Evolutionary conservation across 345 rosid genomes (phyloP).

Genomic region (Corymbia maculata): DNA sequence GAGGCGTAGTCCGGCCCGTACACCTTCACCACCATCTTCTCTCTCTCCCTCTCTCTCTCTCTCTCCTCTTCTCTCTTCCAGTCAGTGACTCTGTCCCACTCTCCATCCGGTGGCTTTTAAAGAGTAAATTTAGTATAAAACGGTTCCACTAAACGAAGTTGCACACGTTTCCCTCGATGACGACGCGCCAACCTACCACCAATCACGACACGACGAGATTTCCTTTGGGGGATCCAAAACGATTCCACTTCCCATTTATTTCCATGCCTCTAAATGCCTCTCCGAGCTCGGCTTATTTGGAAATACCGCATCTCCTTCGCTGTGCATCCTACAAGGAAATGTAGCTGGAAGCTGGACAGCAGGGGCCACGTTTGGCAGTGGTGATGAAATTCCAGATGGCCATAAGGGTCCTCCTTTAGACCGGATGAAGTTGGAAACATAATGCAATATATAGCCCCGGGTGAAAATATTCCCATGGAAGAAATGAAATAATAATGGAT

Average conservation of each 20-base stretch:
- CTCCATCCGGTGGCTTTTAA: background rate
- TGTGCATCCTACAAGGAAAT: background rate
- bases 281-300: background rate
- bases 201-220: background rate
- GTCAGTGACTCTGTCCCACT: background rate
- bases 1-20: conserved; percentile 45
- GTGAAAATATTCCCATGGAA: too few species aligned
- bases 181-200: background rate
- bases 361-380: too few species aligned
- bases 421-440: too few species aligned
- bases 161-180: background rate
- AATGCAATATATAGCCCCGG: too few species aligned
- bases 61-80: background rate
- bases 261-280: background rate
- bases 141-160: background rate
- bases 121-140: too few species aligned
- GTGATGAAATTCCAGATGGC: too few species aligned
- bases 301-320: background rate
- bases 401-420: too few species aligned
- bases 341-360: too few species aligned
- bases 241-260: background rate
- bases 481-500: too few species aligned
- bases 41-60: background rate
- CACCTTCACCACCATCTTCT: conserved; percentile 53
- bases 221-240: background rate